phyloP scores from a whole-genome alignment of 306 rosid genomes.

The Luffa acutangula region DNA sequence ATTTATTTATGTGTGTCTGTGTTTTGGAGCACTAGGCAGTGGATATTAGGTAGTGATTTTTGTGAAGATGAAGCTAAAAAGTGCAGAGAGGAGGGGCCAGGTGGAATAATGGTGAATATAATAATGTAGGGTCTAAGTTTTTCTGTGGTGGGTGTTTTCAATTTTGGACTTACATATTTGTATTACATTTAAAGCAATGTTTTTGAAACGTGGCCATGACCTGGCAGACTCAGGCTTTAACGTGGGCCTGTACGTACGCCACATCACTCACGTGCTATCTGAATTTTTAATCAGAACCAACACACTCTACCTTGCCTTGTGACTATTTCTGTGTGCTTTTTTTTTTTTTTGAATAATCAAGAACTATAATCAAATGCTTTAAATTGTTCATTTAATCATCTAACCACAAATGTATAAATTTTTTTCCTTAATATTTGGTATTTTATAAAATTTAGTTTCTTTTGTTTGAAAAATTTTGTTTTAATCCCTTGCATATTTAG shows the following conservation, averaged over 20 bases:
- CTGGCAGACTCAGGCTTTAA: not conserved
- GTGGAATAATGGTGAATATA: not conserved
- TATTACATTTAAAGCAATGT: not conserved
- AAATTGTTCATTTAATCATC: too few relatives aligned
- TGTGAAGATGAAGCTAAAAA: not conserved
- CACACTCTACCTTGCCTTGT: not conserved
- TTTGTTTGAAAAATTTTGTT: too few relatives aligned
- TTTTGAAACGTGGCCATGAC: not conserved
- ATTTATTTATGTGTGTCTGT: too few relatives aligned
- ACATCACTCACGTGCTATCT: conserved; percentile 3
- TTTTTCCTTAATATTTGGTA: too few relatives aligned
- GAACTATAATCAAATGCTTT: too few relatives aligned
- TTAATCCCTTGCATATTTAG: too few relatives aligned
- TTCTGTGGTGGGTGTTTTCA: not conserved
- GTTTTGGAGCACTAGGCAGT: not conserved
- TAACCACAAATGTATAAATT: too few relatives aligned
- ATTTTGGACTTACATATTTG: not conserved
- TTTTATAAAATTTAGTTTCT: too few relatives aligned
- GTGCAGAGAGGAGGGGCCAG: not conserved
- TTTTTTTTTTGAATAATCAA: not conserved
- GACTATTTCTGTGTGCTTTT: not conserved
- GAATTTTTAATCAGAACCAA: not conserved
- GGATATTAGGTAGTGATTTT: too few relatives aligned
- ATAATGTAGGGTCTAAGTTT: not conserved
- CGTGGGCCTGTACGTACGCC: not conserved